Evolutionary conservation across 768 basidiomycete species (phyloP).

Genomic region (Collybia sp.): DNA sequence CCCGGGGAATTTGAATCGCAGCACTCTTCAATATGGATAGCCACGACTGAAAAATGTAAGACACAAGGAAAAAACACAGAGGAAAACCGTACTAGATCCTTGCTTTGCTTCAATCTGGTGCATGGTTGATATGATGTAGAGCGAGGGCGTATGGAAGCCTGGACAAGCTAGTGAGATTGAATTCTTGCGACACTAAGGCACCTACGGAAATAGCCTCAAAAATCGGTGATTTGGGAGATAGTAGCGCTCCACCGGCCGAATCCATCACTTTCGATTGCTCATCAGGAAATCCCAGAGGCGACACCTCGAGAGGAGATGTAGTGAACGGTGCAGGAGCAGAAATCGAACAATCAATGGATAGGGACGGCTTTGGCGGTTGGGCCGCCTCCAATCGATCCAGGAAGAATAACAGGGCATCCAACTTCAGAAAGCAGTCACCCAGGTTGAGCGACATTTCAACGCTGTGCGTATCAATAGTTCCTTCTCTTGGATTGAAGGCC

Average conservation of each 20-base stretch:
- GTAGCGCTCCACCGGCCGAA: slow-evolving; percentile 8
- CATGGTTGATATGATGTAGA: slow-evolving; percentile 33
- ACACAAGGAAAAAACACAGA: neutral
- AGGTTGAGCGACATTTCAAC: slow-evolving; percentile 40
- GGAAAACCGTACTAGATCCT: slow-evolving; percentile 29
- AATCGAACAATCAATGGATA: slow-evolving; percentile 7
- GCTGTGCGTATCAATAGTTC: slow-evolving; percentile 48
- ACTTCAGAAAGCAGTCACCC: slow-evolving; percentile 40
- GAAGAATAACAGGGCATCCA: slow-evolving; percentile 36
- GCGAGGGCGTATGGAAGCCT: slow-evolving; percentile 46
- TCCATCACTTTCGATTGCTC: slow-evolving; percentile 11
- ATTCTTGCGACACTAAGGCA: neutral
- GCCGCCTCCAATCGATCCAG: slow-evolving; percentile 15
- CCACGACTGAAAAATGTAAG: slow-evolving; percentile 23
- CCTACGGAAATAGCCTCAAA: slow-evolving; percentile 41
- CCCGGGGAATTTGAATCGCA: slow-evolving; percentile 38
- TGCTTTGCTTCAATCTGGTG: slow-evolving; percentile 32
- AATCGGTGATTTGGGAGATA: slow-evolving; percentile 27
- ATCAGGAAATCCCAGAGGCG: slow-evolving; percentile 14
- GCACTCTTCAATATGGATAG: slow-evolving; percentile 41
- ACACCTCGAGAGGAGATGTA: slow-evolving; percentile 17
- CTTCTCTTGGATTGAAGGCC: slow-evolving; percentile 55
- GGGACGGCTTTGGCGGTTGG: neutral
- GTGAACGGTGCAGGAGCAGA: slow-evolving; percentile 16
- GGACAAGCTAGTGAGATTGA: neutral